A percentile compares a stretch with the other conserved stretches of the same genome.
Conservation (phyloP, 441 rosid species). For the Adansonia madagascariensis region DNA sequence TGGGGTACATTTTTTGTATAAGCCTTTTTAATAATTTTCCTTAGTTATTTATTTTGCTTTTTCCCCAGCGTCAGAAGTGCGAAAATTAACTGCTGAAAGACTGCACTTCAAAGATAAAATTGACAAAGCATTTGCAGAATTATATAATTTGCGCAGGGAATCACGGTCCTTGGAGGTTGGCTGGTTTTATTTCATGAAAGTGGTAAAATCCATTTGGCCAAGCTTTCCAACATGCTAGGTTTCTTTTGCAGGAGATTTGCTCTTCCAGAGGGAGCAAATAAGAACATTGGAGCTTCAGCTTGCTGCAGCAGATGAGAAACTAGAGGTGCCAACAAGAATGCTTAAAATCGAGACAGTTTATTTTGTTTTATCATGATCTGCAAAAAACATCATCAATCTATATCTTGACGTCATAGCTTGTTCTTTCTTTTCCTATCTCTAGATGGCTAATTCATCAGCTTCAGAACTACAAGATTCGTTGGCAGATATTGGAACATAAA, state of each 20-base stretch:
- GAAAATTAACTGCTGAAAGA: too few relatives aligned
- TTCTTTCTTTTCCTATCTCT: neutral
- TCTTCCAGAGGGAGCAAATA: slow-evolving; percentile 78
- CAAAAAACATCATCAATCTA: neutral
- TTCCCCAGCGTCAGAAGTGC: too few relatives aligned
- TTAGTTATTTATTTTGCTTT: too few relatives aligned
- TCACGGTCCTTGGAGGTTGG: slow-evolving; percentile 69
- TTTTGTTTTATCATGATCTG: neutral
- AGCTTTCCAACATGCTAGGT: slow-evolving; percentile 17
- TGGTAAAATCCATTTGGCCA: neutral
- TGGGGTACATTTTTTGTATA: too few relatives aligned
- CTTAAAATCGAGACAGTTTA: neutral
- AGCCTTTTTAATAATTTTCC: too few relatives aligned
- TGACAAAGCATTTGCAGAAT: too few relatives aligned
- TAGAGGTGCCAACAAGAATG: slow-evolving; percentile 54
- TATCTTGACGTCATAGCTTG: slow-evolving; percentile 5
- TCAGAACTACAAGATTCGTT: slow-evolving; percentile 62
- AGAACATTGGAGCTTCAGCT: slow-evolving; percentile 60
- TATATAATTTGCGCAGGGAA: too few relatives aligned
- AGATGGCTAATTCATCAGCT: slow-evolving; percentile 67
- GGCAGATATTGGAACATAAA: slow-evolving; percentile 62
- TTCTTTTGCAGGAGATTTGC: slow-evolving; percentile 68
- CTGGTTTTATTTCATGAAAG: neutral
- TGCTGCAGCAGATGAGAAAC: slow-evolving; percentile 73
- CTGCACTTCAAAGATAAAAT: too few relatives aligned